These are phyloP conservation scores for Lachancea mirantina DNA, from an alignment of 805 yeast genomes.

Conservation along the genomic window DNA sequence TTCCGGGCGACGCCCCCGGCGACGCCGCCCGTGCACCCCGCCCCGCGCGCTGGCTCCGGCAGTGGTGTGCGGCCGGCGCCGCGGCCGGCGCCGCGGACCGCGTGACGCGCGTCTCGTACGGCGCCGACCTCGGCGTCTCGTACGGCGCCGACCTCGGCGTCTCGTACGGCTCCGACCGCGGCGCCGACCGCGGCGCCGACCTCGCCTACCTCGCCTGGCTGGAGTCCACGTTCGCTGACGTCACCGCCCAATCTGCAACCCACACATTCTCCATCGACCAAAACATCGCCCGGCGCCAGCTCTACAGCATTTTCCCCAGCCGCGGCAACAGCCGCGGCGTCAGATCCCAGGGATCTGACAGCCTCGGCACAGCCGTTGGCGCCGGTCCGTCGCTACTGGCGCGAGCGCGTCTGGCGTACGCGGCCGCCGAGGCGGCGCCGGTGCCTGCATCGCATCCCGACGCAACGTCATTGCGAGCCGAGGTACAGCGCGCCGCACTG, in stretches of 20 bases:
- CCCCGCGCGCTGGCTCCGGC: slow-evolving; percentile 2
- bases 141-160: neutral
- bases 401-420: slow-evolving; percentile 9
- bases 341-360: too few species aligned
- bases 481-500: too few species aligned
- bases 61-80: neutral
- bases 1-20: too few species aligned
- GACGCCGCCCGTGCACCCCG: too few species aligned
- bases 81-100: slow-evolving; percentile 10
- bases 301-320: slow-evolving; percentile 24
- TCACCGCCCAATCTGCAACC: neutral
- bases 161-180: neutral
- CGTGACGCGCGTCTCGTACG: slow-evolving; percentile 9
- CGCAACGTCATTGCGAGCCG: too few species aligned
- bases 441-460: too few species aligned
- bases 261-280: slow-evolving; percentile 21
- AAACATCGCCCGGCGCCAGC: slow-evolving; percentile 25
- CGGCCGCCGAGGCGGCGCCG: neutral
- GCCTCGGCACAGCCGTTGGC: neutral
- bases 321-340: slow-evolving; percentile 1
- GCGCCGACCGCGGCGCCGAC: slow-evolving; percentile 1
- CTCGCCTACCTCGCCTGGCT: slow-evolving; percentile 25
- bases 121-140: neutral
- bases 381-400: too few species aligned
- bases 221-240: slow-evolving; percentile 17